Conservation (phyloP, 2,329 filamentous ascomycete genomes). For the Aspergillus pseudonomiae region DNA sequence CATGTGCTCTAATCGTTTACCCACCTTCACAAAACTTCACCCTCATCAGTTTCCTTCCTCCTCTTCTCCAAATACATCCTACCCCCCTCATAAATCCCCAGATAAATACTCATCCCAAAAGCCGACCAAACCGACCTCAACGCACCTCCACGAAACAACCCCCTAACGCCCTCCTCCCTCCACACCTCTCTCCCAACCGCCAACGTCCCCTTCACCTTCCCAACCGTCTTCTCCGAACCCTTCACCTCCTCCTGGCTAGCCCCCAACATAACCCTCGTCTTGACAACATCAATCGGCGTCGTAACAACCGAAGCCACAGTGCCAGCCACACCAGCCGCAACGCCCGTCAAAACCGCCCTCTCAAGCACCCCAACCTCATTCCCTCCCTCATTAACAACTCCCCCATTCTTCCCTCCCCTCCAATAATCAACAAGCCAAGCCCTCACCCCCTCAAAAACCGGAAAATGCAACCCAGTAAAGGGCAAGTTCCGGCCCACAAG, state of each 20-base stretch:
- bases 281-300: slow-evolving; percentile 86
- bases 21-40: neutral
- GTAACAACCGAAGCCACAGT: slow-evolving; percentile 77
- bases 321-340: slow-evolving; percentile 74
- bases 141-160: slow-evolving; percentile 72
- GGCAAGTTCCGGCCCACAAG: slow-evolving; percentile 81
- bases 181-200: slow-evolving; percentile 68
- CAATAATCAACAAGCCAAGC: slow-evolving; percentile 49
- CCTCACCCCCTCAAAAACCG: slow-evolving; percentile 76
- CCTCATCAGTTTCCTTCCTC: neutral
- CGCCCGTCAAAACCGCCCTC: slow-evolving; percentile 70
- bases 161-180: slow-evolving; percentile 67
- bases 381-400: no score
- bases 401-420: slow-evolving; percentile 3
- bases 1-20: neutral
- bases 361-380: slow-evolving; percentile 55
- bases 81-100: slow-evolving; percentile 83
- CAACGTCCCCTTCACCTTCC: slow-evolving; percentile 14
- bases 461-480: slow-evolving; percentile 87
- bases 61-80: slow-evolving; percentile 60
- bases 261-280: slow-evolving; percentile 84
- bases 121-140: slow-evolving; percentile 80
- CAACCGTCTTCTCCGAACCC: no score
- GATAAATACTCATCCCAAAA: slow-evolving; percentile 78
- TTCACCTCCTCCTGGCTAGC: slow-evolving; percentile 38